A percentile compares a stretch with the other conserved stretches of the same genome.
These are phyloP conservation scores for Malus sylvestris DNA, from an alignment of 306 rosid genomes.

Conservation along the genomic window DNA sequence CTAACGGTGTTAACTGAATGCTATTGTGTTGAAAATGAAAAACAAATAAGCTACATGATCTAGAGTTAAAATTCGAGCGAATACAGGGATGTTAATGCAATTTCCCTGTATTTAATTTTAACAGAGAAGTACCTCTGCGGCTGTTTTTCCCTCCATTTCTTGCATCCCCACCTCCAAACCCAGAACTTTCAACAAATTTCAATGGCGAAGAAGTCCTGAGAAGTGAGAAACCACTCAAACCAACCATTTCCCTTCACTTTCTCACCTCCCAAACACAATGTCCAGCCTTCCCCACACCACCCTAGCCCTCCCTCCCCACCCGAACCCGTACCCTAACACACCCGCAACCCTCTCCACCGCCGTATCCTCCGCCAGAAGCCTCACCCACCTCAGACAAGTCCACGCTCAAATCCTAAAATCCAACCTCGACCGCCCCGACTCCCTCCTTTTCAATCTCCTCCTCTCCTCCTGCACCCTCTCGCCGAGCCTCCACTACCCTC, in stretches of 20 bases:
- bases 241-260: background rate
- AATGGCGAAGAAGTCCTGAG: background rate
- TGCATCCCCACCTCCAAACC: background rate
- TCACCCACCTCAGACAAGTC: slow-evolving; percentile 51
- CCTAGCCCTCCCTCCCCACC: slow-evolving; percentile 22
- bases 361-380: slow-evolving; percentile 35
- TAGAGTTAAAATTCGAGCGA: too few species aligned
- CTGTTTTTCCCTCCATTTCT: background rate
- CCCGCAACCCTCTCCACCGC: slow-evolving; percentile 29
- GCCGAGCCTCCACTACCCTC: slow-evolving; percentile 51
- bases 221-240: background rate
- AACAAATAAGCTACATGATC: too few species aligned
- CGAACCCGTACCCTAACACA: slow-evolving; percentile 2
- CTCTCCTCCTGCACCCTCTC: slow-evolving; percentile 33
- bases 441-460: slow-evolving; percentile 42
- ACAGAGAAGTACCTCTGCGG: background rate
- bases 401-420: slow-evolving; percentile 66
- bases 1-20: too few species aligned
- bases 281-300: slow-evolving; percentile 9
- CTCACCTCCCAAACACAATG: slow-evolving; percentile 22
- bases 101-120: too few species aligned
- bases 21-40: too few species aligned
- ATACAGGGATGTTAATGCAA: too few species aligned
- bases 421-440: slow-evolving; percentile 16
- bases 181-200: background rate